phyloP scores from a whole-genome alignment of 75 land plant species.

The Larix kaempferi region DNA sequence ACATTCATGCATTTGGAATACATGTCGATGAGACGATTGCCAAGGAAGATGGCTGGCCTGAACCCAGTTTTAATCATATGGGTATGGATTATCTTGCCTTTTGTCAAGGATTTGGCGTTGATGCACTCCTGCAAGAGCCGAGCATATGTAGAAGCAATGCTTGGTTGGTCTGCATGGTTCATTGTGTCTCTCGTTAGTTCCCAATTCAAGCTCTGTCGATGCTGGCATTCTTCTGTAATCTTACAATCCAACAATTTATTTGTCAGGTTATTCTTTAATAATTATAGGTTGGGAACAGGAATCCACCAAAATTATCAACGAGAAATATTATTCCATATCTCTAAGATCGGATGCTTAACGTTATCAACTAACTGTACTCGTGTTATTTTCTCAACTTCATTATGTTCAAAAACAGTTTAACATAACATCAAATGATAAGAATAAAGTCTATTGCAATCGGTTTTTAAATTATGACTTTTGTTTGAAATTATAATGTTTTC shows the following conservation, averaged over 20 bases:
- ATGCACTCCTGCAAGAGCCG: neutral
- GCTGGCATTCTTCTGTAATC: neutral
- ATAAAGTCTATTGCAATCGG: too few species aligned
- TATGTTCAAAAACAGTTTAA: neutral
- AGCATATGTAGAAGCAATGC: neutral
- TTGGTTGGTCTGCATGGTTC: too few species aligned
- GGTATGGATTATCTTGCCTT: conserved; percentile 14
- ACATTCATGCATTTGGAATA: conserved; percentile 18
- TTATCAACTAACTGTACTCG: too few species aligned
- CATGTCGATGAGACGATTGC: conserved; percentile 18
- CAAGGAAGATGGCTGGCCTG: conserved; percentile 10
- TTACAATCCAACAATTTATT: neutral
- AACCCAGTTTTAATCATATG: conserved; percentile 19
- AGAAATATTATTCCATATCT: too few species aligned
- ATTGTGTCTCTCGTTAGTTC: neutral
- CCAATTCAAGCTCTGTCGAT: neutral
- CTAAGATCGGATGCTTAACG: too few species aligned
- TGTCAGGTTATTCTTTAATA: neutral
- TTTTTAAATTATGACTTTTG: too few species aligned
- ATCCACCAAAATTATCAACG: too few species aligned
- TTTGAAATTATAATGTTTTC: too few species aligned
- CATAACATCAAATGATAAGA: neutral
- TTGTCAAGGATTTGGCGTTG: neutral
- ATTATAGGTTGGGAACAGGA: too few species aligned
- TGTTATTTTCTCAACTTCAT: too few species aligned